These are phyloP conservation scores for Gynandropsis gynandra DNA, from an alignment of 345 rosid species.

Conservation along the genomic window DNA sequence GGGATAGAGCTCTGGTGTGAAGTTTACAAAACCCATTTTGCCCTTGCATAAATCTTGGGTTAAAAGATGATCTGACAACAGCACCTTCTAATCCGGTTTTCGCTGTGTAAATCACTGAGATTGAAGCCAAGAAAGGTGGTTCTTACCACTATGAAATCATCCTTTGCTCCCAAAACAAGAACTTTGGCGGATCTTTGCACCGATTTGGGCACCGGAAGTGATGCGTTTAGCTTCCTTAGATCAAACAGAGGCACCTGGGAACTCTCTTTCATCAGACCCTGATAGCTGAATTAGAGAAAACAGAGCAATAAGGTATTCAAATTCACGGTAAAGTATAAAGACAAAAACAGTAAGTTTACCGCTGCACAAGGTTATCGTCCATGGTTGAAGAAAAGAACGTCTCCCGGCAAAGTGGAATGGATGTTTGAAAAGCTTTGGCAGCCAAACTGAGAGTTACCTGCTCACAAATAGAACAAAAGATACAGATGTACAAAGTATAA, in stretches of 20 bases:
- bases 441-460: constrained; percentile 90
- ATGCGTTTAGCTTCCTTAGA: constrained; percentile 72
- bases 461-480: constrained; percentile 17
- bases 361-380: constrained; percentile 66
- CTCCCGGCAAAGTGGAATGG: constrained; percentile 73
- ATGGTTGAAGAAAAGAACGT: constrained; percentile 72
- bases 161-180: constrained; percentile 66
- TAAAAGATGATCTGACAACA: no score
- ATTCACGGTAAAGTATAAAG: background rate
- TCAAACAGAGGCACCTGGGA: constrained; percentile 74
- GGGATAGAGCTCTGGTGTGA: no score
- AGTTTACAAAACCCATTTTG: constrained; percentile 8
- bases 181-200: constrained; percentile 39
- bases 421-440: constrained; percentile 78
- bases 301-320: constrained; percentile 1
- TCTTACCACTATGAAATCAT: constrained; percentile 77
- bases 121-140: background rate
- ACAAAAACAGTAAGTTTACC: constrained; percentile 29
- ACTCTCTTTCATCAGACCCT: constrained; percentile 66
- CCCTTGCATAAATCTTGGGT: no score
- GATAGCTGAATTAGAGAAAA: constrained; percentile 47
- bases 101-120: no score
- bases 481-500: background rate
- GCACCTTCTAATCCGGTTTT: background rate
- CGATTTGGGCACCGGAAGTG: constrained; percentile 72